A percentile compares a stretch with the other conserved stretches of the same genome.
phyloP scores from a whole-genome alignment of 495 filamentous ascomycete species.

The Penicillium fimorum region DNA sequence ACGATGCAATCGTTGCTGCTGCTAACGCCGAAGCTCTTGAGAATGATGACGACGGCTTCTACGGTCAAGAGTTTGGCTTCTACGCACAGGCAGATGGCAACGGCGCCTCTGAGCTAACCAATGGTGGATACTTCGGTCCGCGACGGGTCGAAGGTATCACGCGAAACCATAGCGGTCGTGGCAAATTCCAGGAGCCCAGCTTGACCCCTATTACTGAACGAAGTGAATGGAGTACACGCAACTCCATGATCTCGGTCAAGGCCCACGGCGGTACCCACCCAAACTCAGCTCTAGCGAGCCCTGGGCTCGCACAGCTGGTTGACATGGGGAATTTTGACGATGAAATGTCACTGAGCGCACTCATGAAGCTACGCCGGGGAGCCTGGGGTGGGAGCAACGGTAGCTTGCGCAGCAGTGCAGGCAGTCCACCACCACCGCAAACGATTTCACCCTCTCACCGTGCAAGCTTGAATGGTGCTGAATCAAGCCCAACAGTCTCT shows the following conservation, averaged over 20 bases:
- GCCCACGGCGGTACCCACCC: constrained; percentile 52
- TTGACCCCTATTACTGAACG: constrained; percentile 95
- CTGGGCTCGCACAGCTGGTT: constrained; percentile 70
- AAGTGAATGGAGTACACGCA: constrained; percentile 92
- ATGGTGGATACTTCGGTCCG: constrained; percentile 90
- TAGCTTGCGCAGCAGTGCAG: constrained; percentile 64
- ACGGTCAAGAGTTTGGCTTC: constrained; percentile 97
- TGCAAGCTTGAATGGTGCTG: constrained; percentile 37
- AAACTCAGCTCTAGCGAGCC: constrained; percentile 48
- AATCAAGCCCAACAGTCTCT: constrained; percentile 33
- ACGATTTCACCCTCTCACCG: constrained; percentile 35
- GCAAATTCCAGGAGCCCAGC: constrained; percentile 79
- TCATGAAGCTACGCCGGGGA: constrained; percentile 68
- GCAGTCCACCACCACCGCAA: constrained; percentile 53
- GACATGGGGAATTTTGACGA: constrained; percentile 66
- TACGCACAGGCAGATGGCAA: constrained; percentile 66
- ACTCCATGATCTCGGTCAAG: constrained; percentile 75
- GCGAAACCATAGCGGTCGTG: constrained; percentile 66
- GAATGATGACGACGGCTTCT: constrained; percentile 87
- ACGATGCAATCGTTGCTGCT: constrained; percentile 88
- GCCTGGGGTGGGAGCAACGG: constrained; percentile 81
- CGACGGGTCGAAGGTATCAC: constrained; percentile 60
- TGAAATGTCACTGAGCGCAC: constrained; percentile 66
- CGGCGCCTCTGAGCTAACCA: constrained; percentile 54
- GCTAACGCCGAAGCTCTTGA: constrained; percentile 93